Evolutionary conservation across 768 basidiomycete species (phyloP), one percentile per base, ranked within the genome.

Genomic region (Russula abietina): DNA sequence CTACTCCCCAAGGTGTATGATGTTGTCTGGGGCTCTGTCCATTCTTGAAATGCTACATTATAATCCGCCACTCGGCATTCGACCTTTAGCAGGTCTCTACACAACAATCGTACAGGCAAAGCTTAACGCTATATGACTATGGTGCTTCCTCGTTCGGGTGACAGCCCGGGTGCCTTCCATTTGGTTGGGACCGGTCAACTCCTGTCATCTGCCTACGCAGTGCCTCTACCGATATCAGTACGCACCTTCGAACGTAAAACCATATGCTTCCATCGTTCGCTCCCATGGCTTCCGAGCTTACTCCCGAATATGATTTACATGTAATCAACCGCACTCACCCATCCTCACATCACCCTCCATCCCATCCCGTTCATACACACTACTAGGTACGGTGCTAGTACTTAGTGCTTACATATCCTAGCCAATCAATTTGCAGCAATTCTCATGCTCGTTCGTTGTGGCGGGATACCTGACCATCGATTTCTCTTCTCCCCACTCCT

Each of bases 1-100:
- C 61, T 39, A 69, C 68, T 28, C 68, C 62, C 10, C 68, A 68
- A 61, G 67, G 68, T 17, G 67, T 67, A 26, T 67, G 30, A 67
- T 50, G 4, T 45, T 45, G 30, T 46, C 28, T 11, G 38, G 49
- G 58, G 38, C 17, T 45, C 33, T 50, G 28, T 55, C 48, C 59
- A 2, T 46, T 56, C 53, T 64, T 33, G 54, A 64, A 56, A 33
- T 38, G 48, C 54, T 22, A 54, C 59, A n/a, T 26, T 5, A 17
- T 26, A 26, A 55, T 60, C 24, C 26, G 38, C 32, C 54, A 24
- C 46, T 32, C 30, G 59, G 48, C 26, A 12, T 43, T 51, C 41
- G 46, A 45, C 36, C 48, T 28, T 55, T 19, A 4, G 26, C 59
- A 55, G 46, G 32, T 50, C 58, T 11, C 53, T 22, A 38, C 33